Base-by-base conservation (phyloP, 768 basidiomycete species). In the Strobilomyces dryophilus region DNA sequence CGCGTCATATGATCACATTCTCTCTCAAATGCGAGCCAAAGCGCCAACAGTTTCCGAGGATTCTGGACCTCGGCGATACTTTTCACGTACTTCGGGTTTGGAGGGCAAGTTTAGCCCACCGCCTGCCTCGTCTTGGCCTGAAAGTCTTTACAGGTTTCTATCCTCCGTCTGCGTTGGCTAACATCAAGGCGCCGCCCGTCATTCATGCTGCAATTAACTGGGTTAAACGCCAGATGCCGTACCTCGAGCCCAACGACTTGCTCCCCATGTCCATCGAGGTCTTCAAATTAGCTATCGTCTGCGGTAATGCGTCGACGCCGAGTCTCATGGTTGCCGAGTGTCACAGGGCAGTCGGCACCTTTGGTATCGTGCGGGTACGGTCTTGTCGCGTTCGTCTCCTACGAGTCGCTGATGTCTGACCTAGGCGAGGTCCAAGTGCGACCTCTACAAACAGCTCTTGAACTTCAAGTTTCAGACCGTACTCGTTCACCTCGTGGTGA, bases 251-350 rank as follows among this genome's bases (percentile, higher is more conserved):
- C 17, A 87, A 87, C 59, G 90, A 94, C 63, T 71, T 94, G n/a
- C 73, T 98, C 8, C 95, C 95, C 2, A 67, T 97, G 53, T 89
- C 92, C 24, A 76, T 98, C 49, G 80, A 84, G 55, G 75, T 87
- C n/a, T 73, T 75, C 32, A 91, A 85, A 48, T 91, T 91, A 24
- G 88, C 88, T 17, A 82, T 98, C 44, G 81, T 89, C 18, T 79
- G 86, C 18, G 95, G 95, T 11, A 98, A 95, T 71, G 72, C 80
- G 20, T 90, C 95, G 0, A 97, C 92, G 0, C 87, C 89, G 0
- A 86, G 76, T 61, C 72, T 97, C 6, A 77, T 95, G 37, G 84
- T 97, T 24, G 81, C 83, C 0, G 90, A 93, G 63, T 97, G 95
- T 60, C 76, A 80, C 51, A 74, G 75, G n/a, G 85, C 83, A 1